A percentile compares a stretch with the other conserved stretches of the same genome.
These are phyloP conservation scores for Scytalidium sp. DNA, from an alignment of 2,329 filamentous ascomycete species.

Conservation along the genomic window DNA sequence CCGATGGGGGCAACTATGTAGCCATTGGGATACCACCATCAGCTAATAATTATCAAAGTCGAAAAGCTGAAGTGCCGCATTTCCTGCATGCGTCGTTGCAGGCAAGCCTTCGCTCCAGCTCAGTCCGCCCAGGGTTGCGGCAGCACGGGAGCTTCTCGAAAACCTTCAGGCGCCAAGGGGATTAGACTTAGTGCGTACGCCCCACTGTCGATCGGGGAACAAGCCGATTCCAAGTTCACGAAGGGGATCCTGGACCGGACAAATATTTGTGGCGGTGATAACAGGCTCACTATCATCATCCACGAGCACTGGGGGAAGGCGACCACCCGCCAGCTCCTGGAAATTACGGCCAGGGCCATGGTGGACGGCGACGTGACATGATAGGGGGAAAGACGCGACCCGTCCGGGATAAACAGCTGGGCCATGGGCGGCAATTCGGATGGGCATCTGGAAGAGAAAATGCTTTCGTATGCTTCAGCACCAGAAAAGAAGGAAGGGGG, in stretches of 20 bases:
- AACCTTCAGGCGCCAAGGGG: not conserved
- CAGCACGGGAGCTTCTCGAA: not conserved
- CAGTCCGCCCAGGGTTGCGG: not conserved
- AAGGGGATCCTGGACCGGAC: too few species aligned
- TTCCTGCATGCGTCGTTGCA: too few species aligned
- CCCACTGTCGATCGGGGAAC: not conserved
- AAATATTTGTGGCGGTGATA: not conserved
- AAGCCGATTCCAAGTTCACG: not conserved
- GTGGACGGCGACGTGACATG: not conserved
- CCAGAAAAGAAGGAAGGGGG: not conserved
- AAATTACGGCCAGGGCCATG: not conserved
- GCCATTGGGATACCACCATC: too few species aligned
- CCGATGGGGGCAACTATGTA: too few species aligned
- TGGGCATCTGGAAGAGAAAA: not conserved
- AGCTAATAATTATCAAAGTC: too few species aligned
- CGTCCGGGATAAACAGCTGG: constrained; percentile 58
- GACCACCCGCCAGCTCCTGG: not conserved
- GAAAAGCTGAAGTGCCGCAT: too few species aligned
- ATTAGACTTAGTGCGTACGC: not conserved
- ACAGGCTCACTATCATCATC: not conserved
- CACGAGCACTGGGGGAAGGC: too few species aligned
- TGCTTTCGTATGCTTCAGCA: not conserved
- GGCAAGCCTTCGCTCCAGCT: too few species aligned
- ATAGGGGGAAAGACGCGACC: constrained; percentile 54
- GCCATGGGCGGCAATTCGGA: not conserved